Evolutionary conservation across 371 early-diverging fungal genomes (phyloP).

Genomic region (Saksenaea oblongispora): DNA sequence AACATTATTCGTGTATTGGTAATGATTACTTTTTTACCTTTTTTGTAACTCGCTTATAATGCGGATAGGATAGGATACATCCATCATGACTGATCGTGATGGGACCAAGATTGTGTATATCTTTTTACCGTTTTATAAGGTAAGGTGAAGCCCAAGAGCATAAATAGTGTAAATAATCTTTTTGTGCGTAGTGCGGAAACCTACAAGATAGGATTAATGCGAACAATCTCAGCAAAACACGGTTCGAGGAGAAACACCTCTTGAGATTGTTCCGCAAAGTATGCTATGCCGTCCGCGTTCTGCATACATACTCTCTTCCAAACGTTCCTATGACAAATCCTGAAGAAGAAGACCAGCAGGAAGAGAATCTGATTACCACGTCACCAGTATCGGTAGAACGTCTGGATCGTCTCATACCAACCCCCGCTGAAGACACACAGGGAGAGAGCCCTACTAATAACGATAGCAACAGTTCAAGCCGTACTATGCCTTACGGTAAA

Average conservation of each 20-base stretch:
- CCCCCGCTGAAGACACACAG: background rate
- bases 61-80: conserved; percentile 44
- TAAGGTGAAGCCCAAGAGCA: conserved; percentile 13
- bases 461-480: conserved; percentile 1
- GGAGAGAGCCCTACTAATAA: background rate
- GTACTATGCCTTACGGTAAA: conserved; percentile 12
- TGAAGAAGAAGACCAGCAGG: conserved; percentile 23
- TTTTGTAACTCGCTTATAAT: background rate
- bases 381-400: conserved; percentile 6
- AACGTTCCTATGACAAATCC: conserved; percentile 38
- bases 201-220: conserved; percentile 61
- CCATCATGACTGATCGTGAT: conserved; percentile 54
- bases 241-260: conserved; percentile 61
- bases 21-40: conserved; percentile 11
- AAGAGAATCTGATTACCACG: conserved; percentile 7
- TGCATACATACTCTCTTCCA: conserved; percentile 62
- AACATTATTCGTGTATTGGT: conserved; percentile 71
- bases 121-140: conserved; percentile 65
- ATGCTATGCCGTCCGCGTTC: conserved; percentile 58
- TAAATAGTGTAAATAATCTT: background rate
- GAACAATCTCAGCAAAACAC: conserved; percentile 51
- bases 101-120: conserved; percentile 64
- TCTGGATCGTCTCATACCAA: background rate
- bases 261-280: conserved; percentile 60
- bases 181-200: conserved; percentile 45